phyloP scores from a whole-genome alignment of 2,329 filamentous ascomycete genomes.

The Didymella pinodella region DNA sequence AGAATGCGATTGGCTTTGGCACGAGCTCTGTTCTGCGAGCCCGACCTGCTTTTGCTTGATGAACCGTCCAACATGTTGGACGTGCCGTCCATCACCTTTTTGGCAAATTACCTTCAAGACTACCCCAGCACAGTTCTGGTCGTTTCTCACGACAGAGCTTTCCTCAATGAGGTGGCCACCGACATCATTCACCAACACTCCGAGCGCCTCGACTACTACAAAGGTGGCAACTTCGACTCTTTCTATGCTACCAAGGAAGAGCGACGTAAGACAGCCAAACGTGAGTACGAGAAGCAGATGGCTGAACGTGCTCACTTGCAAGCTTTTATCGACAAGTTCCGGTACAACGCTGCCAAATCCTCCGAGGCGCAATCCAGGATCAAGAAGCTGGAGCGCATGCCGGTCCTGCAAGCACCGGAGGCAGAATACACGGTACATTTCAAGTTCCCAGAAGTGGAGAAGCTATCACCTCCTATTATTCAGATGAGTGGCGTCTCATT shows the following conservation, averaged over 20 bases:
- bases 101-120: conserved; percentile 90
- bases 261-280: conserved; percentile 92
- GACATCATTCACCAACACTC: conserved; percentile 99
- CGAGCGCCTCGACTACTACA: conserved; percentile 97
- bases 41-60: conserved; percentile 92
- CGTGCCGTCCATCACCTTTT: conserved; percentile 98
- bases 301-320: conserved; percentile 90
- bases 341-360: conserved; percentile 98
- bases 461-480: conserved; percentile 95
- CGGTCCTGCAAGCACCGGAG: conserved; percentile 87
- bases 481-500: conserved; percentile 95
- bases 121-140: conserved; percentile 96
- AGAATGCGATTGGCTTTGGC: conserved; percentile 96
- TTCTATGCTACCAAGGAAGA: conserved; percentile 93
- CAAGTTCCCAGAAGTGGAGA: conserved; percentile 96
- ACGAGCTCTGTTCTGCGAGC: conserved; percentile 95
- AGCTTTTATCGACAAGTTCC: conserved; percentile 98
- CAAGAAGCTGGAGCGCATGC: conserved; percentile 99
- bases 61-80: conserved; percentile 99
- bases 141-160: conserved; percentile 98
- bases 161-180: conserved; percentile 98
- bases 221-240: conserved; percentile 85
- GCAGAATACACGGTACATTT: conserved; percentile 96
- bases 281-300: conserved; percentile 99
- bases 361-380: conserved; percentile 98